Conservation (phyloP, 2,329 filamentous ascomycete species). For the Hymenoscyphus fructigenus region DNA sequence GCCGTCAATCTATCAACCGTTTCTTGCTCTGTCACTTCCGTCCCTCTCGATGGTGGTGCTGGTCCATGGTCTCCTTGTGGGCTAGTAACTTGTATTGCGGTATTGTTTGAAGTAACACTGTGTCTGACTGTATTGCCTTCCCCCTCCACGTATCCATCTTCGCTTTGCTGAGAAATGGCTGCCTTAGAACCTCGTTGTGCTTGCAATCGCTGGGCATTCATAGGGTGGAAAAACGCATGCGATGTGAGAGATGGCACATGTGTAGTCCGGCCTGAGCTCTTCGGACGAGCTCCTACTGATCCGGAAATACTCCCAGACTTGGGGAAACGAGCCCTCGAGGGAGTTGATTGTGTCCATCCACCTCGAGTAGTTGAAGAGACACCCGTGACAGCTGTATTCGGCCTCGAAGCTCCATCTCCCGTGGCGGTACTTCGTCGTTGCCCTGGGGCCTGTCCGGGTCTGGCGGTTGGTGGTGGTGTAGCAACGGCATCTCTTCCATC, state of each 20-base stretch:
- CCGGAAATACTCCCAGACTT: constrained; percentile 46
- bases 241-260: constrained; percentile 89
- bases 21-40: constrained; percentile 75
- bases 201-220: constrained; percentile 94
- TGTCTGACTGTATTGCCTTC: constrained; percentile 52
- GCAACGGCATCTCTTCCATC: constrained; percentile 45
- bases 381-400: constrained; percentile 54
- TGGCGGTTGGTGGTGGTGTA: constrained; percentile 36
- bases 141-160: constrained; percentile 46
- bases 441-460: constrained; percentile 29
- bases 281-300: constrained; percentile 51
- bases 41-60: constrained; percentile 72
- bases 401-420: constrained; percentile 48
- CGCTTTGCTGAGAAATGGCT: constrained; percentile 39
- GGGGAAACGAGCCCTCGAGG: constrained; percentile 48
- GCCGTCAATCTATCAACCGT: constrained; percentile 68
- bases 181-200: constrained; percentile 66
- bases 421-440: constrained; percentile 41
- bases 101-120: constrained; percentile 55
- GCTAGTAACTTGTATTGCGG: constrained; percentile 30
- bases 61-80: constrained; percentile 50
- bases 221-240: constrained; percentile 90
- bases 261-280: constrained; percentile 74
- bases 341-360: constrained; percentile 53
- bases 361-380: constrained; percentile 48